Evolutionary conservation across 768 basidiomycete genomes (phyloP), one percentile per base, ranked within the genome.

Genomic region (Pleurotus platypus): DNA sequence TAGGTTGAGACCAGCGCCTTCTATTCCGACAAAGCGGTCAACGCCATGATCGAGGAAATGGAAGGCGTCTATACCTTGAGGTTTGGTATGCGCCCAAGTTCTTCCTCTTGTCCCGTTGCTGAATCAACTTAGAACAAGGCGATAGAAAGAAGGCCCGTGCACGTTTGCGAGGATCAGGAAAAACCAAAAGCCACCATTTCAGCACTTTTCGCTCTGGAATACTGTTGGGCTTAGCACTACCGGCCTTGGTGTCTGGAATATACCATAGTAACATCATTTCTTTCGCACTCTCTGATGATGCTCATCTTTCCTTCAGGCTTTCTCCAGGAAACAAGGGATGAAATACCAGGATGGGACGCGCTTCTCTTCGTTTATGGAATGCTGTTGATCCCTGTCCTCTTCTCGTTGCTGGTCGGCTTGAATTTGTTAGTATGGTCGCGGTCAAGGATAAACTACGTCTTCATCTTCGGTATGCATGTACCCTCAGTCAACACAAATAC

Each of bases 381-480:
- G 4, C 70, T 96, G 22, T 70, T 85, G 45, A 68, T 97, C 3
- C 94, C 94, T 0, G 76, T 87, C 5, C 60, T 96, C 2, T 89
- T 97, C 64, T 76, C 84, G 1, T 59, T 92, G 30, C 72, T 97
- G 1, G 82, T 98, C 55, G 90, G 92, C 22, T 57, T 90, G n/a
- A 98, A 99, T 67, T 61, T 98, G 4, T 62, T 86, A 18, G 88
- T 87, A 0, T 99, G 91, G 89, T 77, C 83, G 0, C 70, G 72
- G 4, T 75, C 86, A 4, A 79, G 89, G 46, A 93, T 99, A 63
- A 98, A 98, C 67, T 96, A 94, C 64, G 81, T 86, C n/a, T 96
- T 98, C 68, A 91, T 95, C 37, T 91, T 95, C 64, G 89, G 89
- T 90, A 58, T 39, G 80, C 63, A 40, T n/a, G 46, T 20, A 46